Base-by-base conservation (phyloP, 1,284 basidiomycete species). In the Takashimella koratensis region DNA sequence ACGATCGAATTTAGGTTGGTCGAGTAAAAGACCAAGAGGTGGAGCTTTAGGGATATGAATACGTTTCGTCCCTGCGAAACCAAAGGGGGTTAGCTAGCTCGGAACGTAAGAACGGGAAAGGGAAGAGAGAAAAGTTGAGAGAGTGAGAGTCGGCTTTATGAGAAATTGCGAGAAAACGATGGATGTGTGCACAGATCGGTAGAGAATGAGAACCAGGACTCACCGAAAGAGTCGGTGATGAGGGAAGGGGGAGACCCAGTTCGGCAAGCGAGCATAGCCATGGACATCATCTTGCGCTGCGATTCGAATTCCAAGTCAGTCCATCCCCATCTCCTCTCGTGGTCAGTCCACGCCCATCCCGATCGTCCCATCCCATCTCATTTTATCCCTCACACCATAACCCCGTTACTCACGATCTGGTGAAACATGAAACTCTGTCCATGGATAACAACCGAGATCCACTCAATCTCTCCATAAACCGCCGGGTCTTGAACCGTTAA, bases 341-440 rank as follows among this genome's bases (percentile, higher is more conserved):
- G 49, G 13, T 52, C 21, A 56, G 50, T 21, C 11, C 10, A 4
- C n/a, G 23, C 16, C n/a, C n/a, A n/a, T n/a, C n/a, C n/a, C n/a
- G n/a, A 36, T 19, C 12, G 12, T 20, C 44, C 21, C 22, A 3
- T 30, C 4, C n/a, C 11, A 21, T 44, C 43, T 8, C 21, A 16
- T 25, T 25, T 5, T 2, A 6, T 22, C 20, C 24, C 21, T 23
- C 13, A 13, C 21, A 27, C 2, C 19, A n/a, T n/a, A n/a, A n/a
- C n/a, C n/a, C n/a, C n/a, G 5, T 13, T 10, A 59, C 76, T 60
- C 62, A 81, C 80, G 60, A 84, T 82, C 68, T 98, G 95, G 74
- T 99, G 95, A 53, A 98, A 77, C 96, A 99, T 98, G 75, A 99
- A 99, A 64, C 90, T 94, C 75, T 98, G 96, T 0, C 95, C 96